These are phyloP conservation scores for Naumovozyma dairenensis DNA, from an alignment of 805 yeast genomes.

Conservation along the genomic window DNA sequence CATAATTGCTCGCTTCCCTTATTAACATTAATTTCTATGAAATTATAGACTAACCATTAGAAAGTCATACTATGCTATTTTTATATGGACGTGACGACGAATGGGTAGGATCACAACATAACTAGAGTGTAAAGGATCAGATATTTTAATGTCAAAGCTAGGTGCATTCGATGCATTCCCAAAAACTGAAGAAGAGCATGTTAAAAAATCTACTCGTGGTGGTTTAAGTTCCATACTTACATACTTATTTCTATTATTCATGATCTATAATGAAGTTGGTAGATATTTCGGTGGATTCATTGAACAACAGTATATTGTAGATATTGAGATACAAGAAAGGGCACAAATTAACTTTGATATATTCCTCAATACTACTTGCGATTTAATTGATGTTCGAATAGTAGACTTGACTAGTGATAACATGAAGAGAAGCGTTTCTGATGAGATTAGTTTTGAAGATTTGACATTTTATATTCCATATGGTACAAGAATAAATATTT, in stretches of 20 bases:
- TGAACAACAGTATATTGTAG: constrained; percentile 71
- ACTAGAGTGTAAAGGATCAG: too few species aligned
- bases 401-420: constrained; percentile 71
- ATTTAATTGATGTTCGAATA: constrained; percentile 61
- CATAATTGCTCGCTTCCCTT: too few species aligned
- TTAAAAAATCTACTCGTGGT: constrained; percentile 67
- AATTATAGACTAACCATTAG: too few species aligned
- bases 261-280: constrained; percentile 79
- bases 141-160: too few species aligned
- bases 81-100: too few species aligned
- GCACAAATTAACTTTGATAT: constrained; percentile 71
- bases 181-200: constrained; percentile 58
- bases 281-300: constrained; percentile 74
- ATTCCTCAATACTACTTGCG: constrained; percentile 77
- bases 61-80: too few species aligned
- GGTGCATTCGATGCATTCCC: too few species aligned
- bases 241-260: constrained; percentile 48
- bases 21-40: too few species aligned
- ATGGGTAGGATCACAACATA: too few species aligned
- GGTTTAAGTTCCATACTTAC: constrained; percentile 63
- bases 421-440: constrained; percentile 67
- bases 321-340: constrained; percentile 43
- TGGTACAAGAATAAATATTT: constrained; percentile 36
- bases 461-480: constrained; percentile 45
- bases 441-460: constrained; percentile 63